phyloP scores from a whole-genome alignment of 192 early-diverging fungal genomes.

The Mortierella antarctica region DNA sequence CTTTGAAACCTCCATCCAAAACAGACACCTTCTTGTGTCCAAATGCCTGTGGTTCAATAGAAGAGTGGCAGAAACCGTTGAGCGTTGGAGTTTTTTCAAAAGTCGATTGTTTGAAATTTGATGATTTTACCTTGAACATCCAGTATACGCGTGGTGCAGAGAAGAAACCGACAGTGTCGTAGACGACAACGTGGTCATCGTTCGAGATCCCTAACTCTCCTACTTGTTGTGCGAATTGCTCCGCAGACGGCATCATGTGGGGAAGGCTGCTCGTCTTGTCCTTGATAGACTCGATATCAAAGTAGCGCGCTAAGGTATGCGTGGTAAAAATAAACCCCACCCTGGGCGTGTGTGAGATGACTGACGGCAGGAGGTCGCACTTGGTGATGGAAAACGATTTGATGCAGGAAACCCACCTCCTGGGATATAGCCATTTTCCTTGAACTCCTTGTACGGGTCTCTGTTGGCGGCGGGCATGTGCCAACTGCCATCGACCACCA shows the following conservation, averaged over 20 bases:
- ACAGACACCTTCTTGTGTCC: constrained; percentile 90
- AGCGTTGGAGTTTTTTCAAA: not conserved
- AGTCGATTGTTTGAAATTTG: not conserved
- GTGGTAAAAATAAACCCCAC: not conserved
- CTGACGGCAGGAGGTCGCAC: not conserved
- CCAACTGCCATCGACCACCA: constrained; percentile 93
- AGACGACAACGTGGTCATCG: constrained; percentile 89
- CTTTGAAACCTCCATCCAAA: constrained; percentile 88
- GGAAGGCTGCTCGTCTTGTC: constrained; percentile 79
- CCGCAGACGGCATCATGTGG: constrained; percentile 89
- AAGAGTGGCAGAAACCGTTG: not conserved
- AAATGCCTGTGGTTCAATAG: constrained; percentile 70
- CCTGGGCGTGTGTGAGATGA: not conserved
- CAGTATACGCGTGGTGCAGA: constrained; percentile 92
- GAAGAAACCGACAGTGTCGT: constrained; percentile 85
- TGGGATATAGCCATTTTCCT: constrained; percentile 61
- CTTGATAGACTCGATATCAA: constrained; percentile 90
- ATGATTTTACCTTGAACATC: constrained; percentile 86
- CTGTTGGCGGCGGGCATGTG: constrained; percentile 82
- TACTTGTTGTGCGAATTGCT: constrained; percentile 78
- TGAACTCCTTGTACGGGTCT: constrained; percentile 77
- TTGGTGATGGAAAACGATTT: not conserved
- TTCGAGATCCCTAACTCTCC: constrained; percentile 82
- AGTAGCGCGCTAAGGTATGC: constrained; percentile 76
- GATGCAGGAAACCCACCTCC: constrained; percentile 16